These are phyloP conservation scores for Geotrichum bryndzae DNA, from an alignment of 1,139 yeast species.

Conservation along the genomic window DNA sequence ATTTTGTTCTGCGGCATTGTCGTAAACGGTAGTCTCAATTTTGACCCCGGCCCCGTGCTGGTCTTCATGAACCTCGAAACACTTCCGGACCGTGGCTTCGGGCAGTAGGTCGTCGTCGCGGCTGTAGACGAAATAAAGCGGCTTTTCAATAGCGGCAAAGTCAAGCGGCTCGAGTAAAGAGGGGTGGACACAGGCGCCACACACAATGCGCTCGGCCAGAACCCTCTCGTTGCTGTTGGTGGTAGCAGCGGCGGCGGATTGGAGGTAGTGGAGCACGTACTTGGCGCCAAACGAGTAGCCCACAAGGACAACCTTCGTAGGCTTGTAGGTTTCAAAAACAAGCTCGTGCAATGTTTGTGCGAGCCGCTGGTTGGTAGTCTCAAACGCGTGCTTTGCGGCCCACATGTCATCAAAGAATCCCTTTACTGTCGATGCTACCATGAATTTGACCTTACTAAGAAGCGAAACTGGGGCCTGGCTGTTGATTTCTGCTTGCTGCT, in stretches of 20 bases:
- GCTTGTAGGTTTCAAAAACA: conserved; percentile 31
- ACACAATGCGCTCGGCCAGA: conserved; percentile 30
- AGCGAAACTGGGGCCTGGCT: conserved; percentile 20
- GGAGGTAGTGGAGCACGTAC: conserved; percentile 31
- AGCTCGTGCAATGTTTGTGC: conserved; percentile 33
- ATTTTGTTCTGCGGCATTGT: conserved; percentile 17
- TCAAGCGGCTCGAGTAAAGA: conserved; percentile 33
- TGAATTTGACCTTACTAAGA: conserved; percentile 31
- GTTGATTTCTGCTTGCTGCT: not conserved
- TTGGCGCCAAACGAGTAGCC: conserved; percentile 41
- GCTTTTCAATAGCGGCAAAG: conserved; percentile 28
- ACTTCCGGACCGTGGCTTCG: conserved; percentile 22
- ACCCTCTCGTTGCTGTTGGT: conserved; percentile 26
- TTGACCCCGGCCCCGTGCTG: conserved; percentile 19
- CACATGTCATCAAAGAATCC: conserved; percentile 38
- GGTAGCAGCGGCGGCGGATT: conserved; percentile 20
- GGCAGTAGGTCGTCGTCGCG: conserved; percentile 32
- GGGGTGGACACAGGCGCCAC: conserved; percentile 36
- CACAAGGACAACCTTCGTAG: conserved; percentile 32
- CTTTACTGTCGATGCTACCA: conserved; percentile 33
- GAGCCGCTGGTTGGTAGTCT: conserved; percentile 31
- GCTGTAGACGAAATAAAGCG: conserved; percentile 34
- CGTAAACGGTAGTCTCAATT: conserved; percentile 24
- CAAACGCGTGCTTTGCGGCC: conserved; percentile 37
- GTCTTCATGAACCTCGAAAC: conserved; percentile 24